These are phyloP conservation scores for Cicer arietinum DNA, from an alignment of 306 rosid species.

Conservation along the genomic window DNA sequence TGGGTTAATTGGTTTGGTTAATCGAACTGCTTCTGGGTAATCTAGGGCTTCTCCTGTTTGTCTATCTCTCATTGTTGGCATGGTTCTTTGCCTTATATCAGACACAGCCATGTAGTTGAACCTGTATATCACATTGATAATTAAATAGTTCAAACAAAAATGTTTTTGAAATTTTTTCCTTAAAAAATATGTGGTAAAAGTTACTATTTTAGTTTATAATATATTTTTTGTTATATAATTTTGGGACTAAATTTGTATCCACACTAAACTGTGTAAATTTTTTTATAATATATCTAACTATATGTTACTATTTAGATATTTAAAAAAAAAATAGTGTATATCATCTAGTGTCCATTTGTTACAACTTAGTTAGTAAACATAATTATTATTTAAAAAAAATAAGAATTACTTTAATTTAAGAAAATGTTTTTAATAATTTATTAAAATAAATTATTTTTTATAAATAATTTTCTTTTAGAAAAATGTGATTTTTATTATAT, in stretches of 20 bases:
- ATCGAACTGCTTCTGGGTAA: slow-evolving; percentile 73
- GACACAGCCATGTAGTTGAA: slow-evolving; percentile 76
- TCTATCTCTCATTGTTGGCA: slow-evolving; percentile 77
- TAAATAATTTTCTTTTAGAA: too few relatives aligned
- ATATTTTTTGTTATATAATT: not conserved
- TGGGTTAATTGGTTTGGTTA: slow-evolving; percentile 58
- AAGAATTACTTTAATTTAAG: too few relatives aligned
- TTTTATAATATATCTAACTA: too few relatives aligned
- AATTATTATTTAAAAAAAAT: too few relatives aligned
- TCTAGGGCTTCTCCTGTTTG: slow-evolving; percentile 54
- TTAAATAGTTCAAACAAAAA: not conserved
- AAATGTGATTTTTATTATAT: too few relatives aligned
- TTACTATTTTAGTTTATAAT: not conserved
- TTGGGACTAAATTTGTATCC: not conserved
- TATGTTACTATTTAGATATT: too few relatives aligned
- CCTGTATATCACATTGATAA: slow-evolving; percentile 40
- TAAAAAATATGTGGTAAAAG: not conserved
- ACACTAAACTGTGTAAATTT: too few relatives aligned
- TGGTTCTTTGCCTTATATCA: slow-evolving; percentile 58
- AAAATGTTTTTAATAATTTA: not conserved
- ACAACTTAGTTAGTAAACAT: too few relatives aligned
- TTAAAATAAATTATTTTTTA: not conserved
- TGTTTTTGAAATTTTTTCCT: not conserved
- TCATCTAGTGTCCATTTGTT: too few relatives aligned
- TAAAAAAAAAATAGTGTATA: too few relatives aligned